Evolutionary conservation across 139 green algal genomes (phyloP).

Genomic region (Asterochloris sp.): DNA sequence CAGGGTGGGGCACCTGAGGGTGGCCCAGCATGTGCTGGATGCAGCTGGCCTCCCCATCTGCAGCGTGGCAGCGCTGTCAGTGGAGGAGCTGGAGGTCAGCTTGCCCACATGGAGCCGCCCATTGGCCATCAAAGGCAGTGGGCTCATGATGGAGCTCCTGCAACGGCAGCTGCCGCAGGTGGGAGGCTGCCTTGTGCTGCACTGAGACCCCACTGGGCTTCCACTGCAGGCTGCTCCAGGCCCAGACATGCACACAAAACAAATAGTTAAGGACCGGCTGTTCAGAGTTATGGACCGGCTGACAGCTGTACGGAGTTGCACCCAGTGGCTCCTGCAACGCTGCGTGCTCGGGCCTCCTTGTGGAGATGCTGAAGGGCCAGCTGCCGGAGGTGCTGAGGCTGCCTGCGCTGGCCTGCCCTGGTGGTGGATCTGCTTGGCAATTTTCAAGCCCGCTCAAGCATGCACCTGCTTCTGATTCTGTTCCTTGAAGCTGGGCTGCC

Average conservation of each 20-base stretch:
- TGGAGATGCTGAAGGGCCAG: too few species aligned
- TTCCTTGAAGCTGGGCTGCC: too few species aligned
- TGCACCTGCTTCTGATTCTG: too few species aligned
- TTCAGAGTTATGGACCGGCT: background rate
- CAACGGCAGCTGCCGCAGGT: conserved; percentile 42
- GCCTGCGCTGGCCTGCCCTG: too few species aligned
- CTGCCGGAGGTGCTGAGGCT: too few species aligned
- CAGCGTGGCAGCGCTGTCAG: conserved; percentile 2
- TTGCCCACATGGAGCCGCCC: conserved; percentile 29
- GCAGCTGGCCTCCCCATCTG: conserved; percentile 5
- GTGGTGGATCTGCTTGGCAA: too few species aligned
- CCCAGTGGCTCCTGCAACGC: too few species aligned
- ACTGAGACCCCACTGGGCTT: background rate
- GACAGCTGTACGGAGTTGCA: background rate
- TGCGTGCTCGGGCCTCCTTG: too few species aligned
- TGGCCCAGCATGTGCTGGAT: background rate
- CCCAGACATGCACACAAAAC: background rate
- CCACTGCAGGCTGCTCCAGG: background rate
- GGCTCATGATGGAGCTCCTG: conserved; percentile 27
- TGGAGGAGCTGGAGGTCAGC: conserved; percentile 23
- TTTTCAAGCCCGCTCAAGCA: too few species aligned
- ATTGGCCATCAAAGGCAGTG: conserved; percentile 12
- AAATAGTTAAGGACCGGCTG: background rate
- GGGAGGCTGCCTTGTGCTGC: conserved; percentile 13
- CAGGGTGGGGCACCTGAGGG: background rate